phyloP scores from a whole-genome alignment of 129 eudicot species.

The Apium graveolens region DNA sequence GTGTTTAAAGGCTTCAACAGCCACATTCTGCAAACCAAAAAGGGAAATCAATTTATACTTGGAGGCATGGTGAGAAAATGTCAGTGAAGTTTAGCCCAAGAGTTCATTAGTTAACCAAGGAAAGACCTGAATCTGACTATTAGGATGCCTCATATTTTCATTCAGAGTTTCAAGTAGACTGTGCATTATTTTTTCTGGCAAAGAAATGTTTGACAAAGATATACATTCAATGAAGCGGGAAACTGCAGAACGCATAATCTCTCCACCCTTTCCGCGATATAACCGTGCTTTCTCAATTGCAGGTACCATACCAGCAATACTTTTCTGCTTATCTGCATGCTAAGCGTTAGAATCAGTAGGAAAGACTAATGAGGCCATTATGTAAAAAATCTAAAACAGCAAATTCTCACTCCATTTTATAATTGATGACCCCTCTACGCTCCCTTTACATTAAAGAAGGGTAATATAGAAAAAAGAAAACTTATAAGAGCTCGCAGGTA shows the following conservation, averaged over 20 bases:
- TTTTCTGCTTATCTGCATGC: slow-evolving; percentile 68
- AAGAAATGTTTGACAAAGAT: slow-evolving; percentile 44
- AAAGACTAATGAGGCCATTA: neutral
- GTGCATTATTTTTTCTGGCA: slow-evolving; percentile 62
- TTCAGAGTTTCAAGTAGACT: slow-evolving; percentile 77
- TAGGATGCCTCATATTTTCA: slow-evolving; percentile 95
- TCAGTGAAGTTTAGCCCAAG: neutral
- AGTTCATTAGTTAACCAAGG: neutral
- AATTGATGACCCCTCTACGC: neutral
- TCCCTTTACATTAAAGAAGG: neutral
- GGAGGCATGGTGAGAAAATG: neutral
- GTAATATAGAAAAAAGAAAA: neutral
- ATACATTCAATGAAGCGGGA: slow-evolving; percentile 84
- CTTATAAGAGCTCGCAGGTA: neutral
- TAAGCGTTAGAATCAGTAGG: slow-evolving; percentile 4
- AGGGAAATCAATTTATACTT: neutral
- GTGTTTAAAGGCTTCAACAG: slow-evolving; percentile 77
- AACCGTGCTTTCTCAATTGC: slow-evolving; percentile 95
- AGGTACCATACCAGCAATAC: slow-evolving; percentile 72
- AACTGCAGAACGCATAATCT: slow-evolving; percentile 94
- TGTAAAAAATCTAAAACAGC: neutral
- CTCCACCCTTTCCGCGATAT: slow-evolving; percentile 98
- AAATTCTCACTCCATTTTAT: neutral
- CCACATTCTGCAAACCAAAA: slow-evolving; percentile 47
- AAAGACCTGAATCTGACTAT: slow-evolving; percentile 74